Conservation (phyloP, 1,284 basidiomycete species). For the Boletus subluridellus region DNA sequence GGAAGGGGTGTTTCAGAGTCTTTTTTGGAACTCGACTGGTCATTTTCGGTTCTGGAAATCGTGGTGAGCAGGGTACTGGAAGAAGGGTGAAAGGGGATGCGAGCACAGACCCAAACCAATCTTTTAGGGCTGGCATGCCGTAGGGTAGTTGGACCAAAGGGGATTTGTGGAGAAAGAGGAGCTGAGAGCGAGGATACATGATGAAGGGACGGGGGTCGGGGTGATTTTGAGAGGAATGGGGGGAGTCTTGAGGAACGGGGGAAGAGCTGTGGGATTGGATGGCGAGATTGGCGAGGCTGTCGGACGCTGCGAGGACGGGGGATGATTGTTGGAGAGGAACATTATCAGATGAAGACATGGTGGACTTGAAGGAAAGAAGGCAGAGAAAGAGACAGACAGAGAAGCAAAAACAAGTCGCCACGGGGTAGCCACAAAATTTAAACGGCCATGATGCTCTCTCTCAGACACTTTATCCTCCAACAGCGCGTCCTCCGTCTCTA, state of each 20-base stretch:
- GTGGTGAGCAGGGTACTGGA: conserved; percentile 20
- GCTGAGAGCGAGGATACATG: conserved; percentile 63
- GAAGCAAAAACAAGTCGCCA: conserved; percentile 17
- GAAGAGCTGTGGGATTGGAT: conserved; percentile 14
- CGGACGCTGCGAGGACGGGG: conserved; percentile 21
- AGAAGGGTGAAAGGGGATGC: conserved; percentile 10
- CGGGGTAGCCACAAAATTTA: conserved; percentile 25
- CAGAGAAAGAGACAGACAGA: not conserved
- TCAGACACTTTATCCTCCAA: conserved; percentile 72
- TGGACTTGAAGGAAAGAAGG: conserved; percentile 15
- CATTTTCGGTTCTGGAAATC: conserved; percentile 51
- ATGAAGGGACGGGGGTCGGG: conserved; percentile 42
- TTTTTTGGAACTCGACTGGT: conserved; percentile 60
- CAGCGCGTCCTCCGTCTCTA: conserved; percentile 61
- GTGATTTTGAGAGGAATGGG: conserved; percentile 9
- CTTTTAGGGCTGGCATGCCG: conserved; percentile 76
- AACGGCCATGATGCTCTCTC: conserved; percentile 40
- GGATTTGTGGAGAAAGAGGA: conserved; percentile 69
- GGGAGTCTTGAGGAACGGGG: conserved; percentile 8
- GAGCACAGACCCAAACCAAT: conserved; percentile 79
- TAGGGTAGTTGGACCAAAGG: conserved; percentile 69
- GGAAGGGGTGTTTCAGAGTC: conserved; percentile 53
- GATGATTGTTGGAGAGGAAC: conserved; percentile 14
- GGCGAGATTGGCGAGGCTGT: conserved; percentile 25
- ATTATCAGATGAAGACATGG: conserved; percentile 33